Conservation (phyloP, 192 early-diverging fungal species). For the Coemansia sp. region DNA sequence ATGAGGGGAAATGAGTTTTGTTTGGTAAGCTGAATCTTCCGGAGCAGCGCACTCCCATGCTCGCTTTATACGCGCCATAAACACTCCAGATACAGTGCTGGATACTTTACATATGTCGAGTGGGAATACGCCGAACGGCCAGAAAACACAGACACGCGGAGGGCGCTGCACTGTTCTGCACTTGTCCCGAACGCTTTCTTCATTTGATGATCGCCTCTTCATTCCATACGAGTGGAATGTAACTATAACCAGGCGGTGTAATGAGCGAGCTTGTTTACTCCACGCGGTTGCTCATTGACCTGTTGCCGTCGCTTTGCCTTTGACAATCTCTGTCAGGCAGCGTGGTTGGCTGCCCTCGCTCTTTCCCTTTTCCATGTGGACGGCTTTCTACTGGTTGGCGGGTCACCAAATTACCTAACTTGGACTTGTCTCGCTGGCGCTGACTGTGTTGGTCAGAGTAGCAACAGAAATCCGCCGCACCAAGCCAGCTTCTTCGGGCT, state of each 20-base stretch:
- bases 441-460: conserved; percentile 11
- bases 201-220: too few relatives aligned
- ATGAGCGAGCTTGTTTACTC: not conserved
- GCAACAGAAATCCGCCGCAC: conserved; percentile 21
- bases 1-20: not conserved
- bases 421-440: not conserved
- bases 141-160: not conserved
- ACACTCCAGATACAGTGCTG: too few relatives aligned
- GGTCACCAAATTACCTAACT: not conserved
- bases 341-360: too few relatives aligned
- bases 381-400: conserved; percentile 12
- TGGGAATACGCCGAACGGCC: not conserved
- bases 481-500: not conserved
- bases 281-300: not conserved
- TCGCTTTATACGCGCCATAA: too few relatives aligned
- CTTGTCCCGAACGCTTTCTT: not conserved
- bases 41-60: too few relatives aligned
- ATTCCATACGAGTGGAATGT: too few relatives aligned
- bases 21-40: not conserved
- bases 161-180: not conserved
- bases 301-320: conserved; percentile 2
- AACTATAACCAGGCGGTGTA: too few relatives aligned
- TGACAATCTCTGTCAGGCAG: not conserved
- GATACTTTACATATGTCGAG: not conserved
- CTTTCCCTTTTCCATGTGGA: conserved; percentile 11